Evolutionary conservation across 2,329 filamentous ascomycete species (phyloP).

Genomic region (Coniosporium tulheliwenetii): DNA sequence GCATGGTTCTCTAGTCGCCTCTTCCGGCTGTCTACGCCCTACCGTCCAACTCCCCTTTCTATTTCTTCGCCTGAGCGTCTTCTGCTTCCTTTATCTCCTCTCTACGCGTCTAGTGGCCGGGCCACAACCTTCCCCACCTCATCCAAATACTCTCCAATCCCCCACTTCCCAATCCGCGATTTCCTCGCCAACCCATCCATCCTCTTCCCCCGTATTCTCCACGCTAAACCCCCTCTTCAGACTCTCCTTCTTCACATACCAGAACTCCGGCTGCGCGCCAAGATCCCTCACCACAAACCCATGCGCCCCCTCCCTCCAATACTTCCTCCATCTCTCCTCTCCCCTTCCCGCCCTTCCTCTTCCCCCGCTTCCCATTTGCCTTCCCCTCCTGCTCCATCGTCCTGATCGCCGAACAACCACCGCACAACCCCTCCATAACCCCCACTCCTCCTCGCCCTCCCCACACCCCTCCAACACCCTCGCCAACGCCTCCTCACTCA

Average conservation of each 20-base stretch:
- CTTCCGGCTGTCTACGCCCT: no score
- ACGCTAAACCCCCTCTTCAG: not conserved
- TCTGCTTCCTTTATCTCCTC: no score
- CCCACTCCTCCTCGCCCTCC: not conserved
- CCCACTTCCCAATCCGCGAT: not conserved
- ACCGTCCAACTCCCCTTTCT: no score
- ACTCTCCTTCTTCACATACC: not conserved
- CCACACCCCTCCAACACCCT: not conserved
- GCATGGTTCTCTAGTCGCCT: no score
- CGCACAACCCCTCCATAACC: not conserved
- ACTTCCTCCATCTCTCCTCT: not conserved
- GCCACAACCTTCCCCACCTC: no score
- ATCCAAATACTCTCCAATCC: not conserved
- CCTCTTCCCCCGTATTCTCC: not conserved
- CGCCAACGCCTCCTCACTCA: not conserved
- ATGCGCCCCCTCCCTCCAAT: not conserved
- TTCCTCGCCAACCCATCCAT: not conserved
- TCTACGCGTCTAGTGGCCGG: no score
- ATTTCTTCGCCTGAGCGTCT: no score
- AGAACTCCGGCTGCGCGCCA: not conserved
- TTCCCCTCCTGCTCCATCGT: not conserved
- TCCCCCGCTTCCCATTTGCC: not conserved
- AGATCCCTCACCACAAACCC: not conserved
- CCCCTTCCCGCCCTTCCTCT: not conserved
- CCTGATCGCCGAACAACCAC: not conserved